Conservation (phyloP, 78 protist genomes). For the Dictyostelium purpureum region DNA sequence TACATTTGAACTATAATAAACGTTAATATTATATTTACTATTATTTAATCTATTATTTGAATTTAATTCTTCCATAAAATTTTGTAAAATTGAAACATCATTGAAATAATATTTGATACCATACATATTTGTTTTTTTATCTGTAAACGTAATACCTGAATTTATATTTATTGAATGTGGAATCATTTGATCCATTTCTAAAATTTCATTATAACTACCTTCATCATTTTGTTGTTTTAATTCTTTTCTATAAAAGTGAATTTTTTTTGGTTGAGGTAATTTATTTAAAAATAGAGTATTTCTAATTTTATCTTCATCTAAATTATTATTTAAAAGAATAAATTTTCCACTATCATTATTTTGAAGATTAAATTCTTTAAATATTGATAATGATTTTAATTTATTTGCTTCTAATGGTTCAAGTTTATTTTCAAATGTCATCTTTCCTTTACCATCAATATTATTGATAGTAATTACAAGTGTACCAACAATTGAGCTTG, state of each 20-base stretch:
- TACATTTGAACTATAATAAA: not conserved
- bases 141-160: not conserved
- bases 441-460: not conserved
- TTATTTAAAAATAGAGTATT: too few species aligned
- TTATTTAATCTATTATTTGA: not conserved
- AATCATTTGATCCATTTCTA: not conserved
- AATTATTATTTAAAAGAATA: not conserved
- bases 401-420: not conserved
- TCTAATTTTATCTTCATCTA: not conserved
- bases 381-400: not conserved
- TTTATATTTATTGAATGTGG: not conserved
- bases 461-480: not conserved
- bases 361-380: not conserved
- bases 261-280: not conserved
- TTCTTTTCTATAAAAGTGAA: not conserved
- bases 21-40: not conserved
- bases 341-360: not conserved
- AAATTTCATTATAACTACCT: not conserved
- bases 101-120: not conserved
- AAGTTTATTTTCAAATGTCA: not conserved
- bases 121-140: not conserved
- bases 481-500: not conserved
- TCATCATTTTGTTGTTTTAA: not conserved
- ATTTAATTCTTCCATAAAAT: too few species aligned
- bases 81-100: not conserved